Base-by-base conservation (phyloP, 1,284 basidiomycete species). In the Cutaneotrichosporon dermatis region DNA sequence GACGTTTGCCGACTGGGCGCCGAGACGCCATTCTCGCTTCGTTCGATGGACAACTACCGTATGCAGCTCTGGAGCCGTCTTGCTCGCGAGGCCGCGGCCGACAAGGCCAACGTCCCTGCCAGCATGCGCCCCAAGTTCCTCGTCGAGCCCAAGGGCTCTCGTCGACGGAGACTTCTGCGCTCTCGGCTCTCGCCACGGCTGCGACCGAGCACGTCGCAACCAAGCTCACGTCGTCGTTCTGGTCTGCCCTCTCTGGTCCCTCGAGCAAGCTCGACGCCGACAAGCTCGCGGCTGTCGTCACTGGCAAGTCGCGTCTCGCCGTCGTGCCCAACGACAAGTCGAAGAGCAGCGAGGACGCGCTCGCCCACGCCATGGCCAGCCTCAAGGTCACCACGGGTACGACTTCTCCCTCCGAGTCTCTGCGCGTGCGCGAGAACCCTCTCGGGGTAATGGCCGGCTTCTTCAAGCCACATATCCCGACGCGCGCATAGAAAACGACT, bases 11-110 rank as follows among this genome's bases (percentile, higher is more conserved):
- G 67, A 74, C 15, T 79, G 77, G 75, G 66, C 87, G 41, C 90
- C 64, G 75, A 82, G 62, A 90, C 89, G 66, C 84, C 86, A 4
- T 91, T 91, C 78, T 88, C 86, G 5, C 83, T 90, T 80, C 90
- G 89, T 80, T 85, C 84, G 7, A 80, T 92, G 70, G 90, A 93
- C 78, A 83, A 85, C 74, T 92, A 83, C 68, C 84, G 90, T 40
- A 90, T 90, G 87, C 90, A 92, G 67, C 81, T 92, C 1, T 92
- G 90, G 90, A 84, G 85, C 41, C 85, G 87, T 76, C 88, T 92
- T 83, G 88, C 88, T 0, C 68, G 76, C 37, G 79, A 79, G 54
- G 77, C 76, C 9, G 71, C 72, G 3, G 66, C 70, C 10, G 72
- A 76, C 51, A 74, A 76, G 62, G 66, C 69, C 46, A 66, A 66